phyloP scores from a whole-genome alignment of 345 rosid genomes.

The Orychophragmus violaceus region DNA sequence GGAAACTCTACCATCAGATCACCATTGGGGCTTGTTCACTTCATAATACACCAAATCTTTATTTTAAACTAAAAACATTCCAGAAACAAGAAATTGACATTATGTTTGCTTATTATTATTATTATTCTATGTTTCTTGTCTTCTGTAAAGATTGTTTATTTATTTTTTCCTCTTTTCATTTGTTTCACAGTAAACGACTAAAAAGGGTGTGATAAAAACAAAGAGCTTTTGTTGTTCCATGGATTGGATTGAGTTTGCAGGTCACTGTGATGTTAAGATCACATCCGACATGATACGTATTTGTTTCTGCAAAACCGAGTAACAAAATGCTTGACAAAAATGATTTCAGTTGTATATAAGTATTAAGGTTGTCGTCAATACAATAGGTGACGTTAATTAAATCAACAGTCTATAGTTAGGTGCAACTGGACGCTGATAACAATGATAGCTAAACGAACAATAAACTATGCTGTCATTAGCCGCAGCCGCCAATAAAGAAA shows the following conservation, averaged over 20 bases:
- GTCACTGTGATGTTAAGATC: background rate
- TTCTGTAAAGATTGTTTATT: constrained; percentile 18
- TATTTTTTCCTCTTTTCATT: background rate
- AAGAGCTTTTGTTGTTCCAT: background rate
- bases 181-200: constrained; percentile 3
- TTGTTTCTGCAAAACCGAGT: no score
- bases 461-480: no score
- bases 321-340: no score
- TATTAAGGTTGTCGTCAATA: no score
- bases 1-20: constrained; percentile 60
- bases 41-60: constrained; percentile 24
- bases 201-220: background rate
- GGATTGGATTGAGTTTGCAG: constrained; percentile 13
- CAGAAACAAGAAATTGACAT: background rate
- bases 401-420: no score
- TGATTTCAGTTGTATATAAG: no score
- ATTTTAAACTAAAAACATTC: background rate
- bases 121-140: background rate
- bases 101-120: constrained; percentile 14
- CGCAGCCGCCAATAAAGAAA: constrained; percentile 17
- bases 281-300: no score
- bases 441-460: no score
- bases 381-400: no score
- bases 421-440: no score
- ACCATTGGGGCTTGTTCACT: constrained; percentile 80